Conservation (phyloP, 2,329 filamentous ascomycete species). For the Tricladium varicosporioides region DNA sequence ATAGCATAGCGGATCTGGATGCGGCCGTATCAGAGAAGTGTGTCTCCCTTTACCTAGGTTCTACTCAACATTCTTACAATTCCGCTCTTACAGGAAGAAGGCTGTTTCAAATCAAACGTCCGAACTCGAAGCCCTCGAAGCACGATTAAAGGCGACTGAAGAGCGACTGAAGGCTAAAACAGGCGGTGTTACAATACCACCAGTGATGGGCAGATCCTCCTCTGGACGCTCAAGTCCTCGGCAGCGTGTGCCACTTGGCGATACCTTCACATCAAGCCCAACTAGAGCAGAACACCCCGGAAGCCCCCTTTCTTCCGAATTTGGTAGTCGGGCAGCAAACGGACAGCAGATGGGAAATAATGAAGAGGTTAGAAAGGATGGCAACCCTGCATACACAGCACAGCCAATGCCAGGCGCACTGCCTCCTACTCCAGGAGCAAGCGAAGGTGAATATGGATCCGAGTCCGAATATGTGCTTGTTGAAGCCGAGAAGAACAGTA, state of each 20-base stretch:
- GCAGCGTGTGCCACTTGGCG: conserved; percentile 17
- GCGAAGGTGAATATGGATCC: conserved; percentile 34
- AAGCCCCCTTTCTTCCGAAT: conserved; percentile 20
- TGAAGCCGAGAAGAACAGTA: conserved; percentile 17
- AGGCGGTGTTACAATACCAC: conserved; percentile 4
- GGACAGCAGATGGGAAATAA: conserved; percentile 9
- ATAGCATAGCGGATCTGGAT: conserved; percentile 70
- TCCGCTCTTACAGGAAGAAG: conserved; percentile 62
- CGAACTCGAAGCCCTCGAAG: conserved; percentile 84
- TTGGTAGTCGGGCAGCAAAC: conserved; percentile 10
- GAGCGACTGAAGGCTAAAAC: conserved; percentile 58
- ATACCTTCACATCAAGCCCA: conserved; percentile 19
- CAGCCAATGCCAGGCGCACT: conserved; percentile 29
- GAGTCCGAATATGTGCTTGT: conserved; percentile 30
- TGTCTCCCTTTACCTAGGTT: not conserved
- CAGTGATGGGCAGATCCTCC: not conserved
- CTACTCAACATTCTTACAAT: conserved; percentile 1
- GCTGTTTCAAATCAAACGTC: conserved; percentile 69
- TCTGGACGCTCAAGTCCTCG: conserved; percentile 22
- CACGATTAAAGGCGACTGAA: conserved; percentile 81
- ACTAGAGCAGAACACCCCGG: conserved; percentile 13
- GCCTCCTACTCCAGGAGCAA: conserved; percentile 35
- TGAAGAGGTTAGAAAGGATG: conserved; percentile 9
- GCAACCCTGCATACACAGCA: conserved; percentile 1
- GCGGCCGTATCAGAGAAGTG: conserved; percentile 80